Conservation (phyloP, 352 stramenopile species). For the Pythium sp. region DNA sequence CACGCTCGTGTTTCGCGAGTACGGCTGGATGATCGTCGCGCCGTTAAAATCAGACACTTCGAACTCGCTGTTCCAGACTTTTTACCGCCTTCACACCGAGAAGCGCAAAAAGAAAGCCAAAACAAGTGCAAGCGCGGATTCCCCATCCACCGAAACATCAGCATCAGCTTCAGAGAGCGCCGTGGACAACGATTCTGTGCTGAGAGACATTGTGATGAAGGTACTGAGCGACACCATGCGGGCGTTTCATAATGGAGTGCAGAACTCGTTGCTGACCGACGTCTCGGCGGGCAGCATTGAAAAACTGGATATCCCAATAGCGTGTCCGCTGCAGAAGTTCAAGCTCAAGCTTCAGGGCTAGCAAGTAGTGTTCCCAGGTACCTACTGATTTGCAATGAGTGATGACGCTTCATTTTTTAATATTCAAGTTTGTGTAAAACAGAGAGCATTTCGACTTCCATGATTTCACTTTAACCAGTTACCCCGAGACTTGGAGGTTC, state of each 20-base stretch:
- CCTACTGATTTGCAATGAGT: background rate
- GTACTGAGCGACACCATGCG: conserved; percentile 13
- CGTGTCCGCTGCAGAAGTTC: conserved; percentile 6
- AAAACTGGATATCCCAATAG: background rate
- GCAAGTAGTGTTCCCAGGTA: background rate
- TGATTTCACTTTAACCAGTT: background rate
- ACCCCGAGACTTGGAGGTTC: too few species aligned
- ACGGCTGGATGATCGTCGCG: conserved; percentile 15
- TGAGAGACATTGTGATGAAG: conserved; percentile 5
- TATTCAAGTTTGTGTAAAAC: background rate
- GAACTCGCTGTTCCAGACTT: conserved; percentile 8
- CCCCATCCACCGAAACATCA: background rate
- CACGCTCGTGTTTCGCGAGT: conserved; percentile 11
- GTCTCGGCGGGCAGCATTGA: too few species aligned
- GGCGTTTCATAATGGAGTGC: conserved; percentile 7
- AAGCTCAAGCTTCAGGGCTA: conserved; percentile 1
- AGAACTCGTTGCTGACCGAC: conserved; percentile 8
- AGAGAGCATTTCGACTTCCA: background rate
- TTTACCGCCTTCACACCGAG: conserved; percentile 14
- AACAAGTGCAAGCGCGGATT: background rate
- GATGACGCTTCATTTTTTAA: background rate
- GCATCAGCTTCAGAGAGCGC: background rate
- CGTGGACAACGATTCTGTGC: background rate
- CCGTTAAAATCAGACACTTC: background rate
- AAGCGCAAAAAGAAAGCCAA: background rate